phyloP scores from a whole-genome alignment of 2,329 filamentous ascomycete genomes.

The Fusarium sp. region DNA sequence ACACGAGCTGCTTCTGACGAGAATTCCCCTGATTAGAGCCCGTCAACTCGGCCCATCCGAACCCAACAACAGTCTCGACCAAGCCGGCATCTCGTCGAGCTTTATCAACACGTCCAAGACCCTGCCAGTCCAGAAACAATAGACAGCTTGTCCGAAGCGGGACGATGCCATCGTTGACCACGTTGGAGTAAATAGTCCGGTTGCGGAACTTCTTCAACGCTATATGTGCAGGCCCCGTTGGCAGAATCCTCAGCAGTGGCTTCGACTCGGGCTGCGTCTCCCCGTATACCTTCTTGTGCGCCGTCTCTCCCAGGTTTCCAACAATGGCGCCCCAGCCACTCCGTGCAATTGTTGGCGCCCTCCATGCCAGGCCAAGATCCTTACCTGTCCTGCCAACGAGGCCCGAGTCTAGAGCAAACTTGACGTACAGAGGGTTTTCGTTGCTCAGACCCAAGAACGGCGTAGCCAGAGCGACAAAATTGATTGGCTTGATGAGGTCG shows the following conservation, averaged over 20 bases:
- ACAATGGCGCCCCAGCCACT: conserved; percentile 92
- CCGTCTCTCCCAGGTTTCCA: conserved; percentile 73
- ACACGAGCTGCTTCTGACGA: conserved; percentile 56
- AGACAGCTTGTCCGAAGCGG: conserved; percentile 94
- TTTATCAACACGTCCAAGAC: conserved; percentile 92
- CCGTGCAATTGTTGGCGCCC: conserved; percentile 83
- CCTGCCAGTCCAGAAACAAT: conserved; percentile 97
- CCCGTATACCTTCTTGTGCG: conserved; percentile 47
- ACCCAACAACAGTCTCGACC: conserved; percentile 91
- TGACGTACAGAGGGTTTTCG: conserved; percentile 97
- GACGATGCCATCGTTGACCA: conserved; percentile 97
- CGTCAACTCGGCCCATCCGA: conserved; percentile 94
- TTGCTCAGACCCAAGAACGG: conserved; percentile 94
- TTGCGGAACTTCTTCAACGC: conserved; percentile 90
- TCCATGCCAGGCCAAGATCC: conserved; percentile 94
- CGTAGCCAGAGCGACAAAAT: conserved; percentile 88
- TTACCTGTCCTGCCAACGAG: conserved; percentile 96
- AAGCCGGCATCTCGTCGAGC: conserved; percentile 90
- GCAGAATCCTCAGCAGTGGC: conserved; percentile 86
- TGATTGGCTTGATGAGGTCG: conserved; percentile 83
- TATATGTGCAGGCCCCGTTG: conserved; percentile 88
- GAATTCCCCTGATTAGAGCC: conserved; percentile 68
- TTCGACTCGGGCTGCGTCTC: conserved; percentile 78
- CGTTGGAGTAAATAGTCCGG: conserved; percentile 93
- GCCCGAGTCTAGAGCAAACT: conserved; percentile 95